Evolutionary conservation across 495 filamentous ascomycete species (phyloP).

Genomic region (Penicillium silybi): DNA sequence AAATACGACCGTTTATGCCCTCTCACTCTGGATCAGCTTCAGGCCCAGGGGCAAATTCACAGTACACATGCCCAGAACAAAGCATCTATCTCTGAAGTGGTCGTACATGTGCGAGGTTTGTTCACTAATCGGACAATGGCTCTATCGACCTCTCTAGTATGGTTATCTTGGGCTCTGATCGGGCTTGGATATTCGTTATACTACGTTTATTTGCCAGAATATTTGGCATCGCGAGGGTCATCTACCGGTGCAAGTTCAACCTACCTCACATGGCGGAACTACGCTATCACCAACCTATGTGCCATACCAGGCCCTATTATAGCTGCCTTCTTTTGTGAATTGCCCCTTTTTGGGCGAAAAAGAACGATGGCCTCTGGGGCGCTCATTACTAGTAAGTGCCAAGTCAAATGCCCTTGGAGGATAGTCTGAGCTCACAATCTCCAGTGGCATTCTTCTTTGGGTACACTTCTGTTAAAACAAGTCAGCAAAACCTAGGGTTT

Average conservation of each 20-base stretch:
- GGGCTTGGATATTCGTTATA: slow-evolving; percentile 34
- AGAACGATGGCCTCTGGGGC: slow-evolving; percentile 39
- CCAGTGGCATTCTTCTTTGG: slow-evolving; percentile 38
- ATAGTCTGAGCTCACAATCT: not conserved
- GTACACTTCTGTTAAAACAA: slow-evolving; percentile 39
- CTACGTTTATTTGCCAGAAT: slow-evolving; percentile 34
- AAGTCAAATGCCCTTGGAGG: not conserved
- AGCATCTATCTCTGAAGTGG: slow-evolving; percentile 12
- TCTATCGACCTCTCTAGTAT: slow-evolving; percentile 28
- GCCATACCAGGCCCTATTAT: slow-evolving; percentile 38
- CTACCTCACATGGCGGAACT: slow-evolving; percentile 38
- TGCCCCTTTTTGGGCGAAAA: slow-evolving; percentile 29
- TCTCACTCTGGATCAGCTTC: slow-evolving; percentile 14
- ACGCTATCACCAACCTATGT: slow-evolving; percentile 41
- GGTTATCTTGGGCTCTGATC: slow-evolving; percentile 38
- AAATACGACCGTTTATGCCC: slow-evolving; percentile 9
- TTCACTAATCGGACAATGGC: slow-evolving; percentile 15
- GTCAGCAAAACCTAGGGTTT: slow-evolving; percentile 39
- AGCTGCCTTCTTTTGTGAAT: slow-evolving; percentile 34
- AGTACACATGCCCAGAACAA: slow-evolving; percentile 5
- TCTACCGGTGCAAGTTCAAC: slow-evolving; percentile 22
- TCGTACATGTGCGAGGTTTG: slow-evolving; percentile 8
- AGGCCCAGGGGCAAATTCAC: slow-evolving; percentile 11
- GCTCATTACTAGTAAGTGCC: slow-evolving; percentile 29
- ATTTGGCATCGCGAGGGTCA: slow-evolving; percentile 31